phyloP scores from a whole-genome alignment of 345 rosid species.

The Lagerstroemia speciosa region DNA sequence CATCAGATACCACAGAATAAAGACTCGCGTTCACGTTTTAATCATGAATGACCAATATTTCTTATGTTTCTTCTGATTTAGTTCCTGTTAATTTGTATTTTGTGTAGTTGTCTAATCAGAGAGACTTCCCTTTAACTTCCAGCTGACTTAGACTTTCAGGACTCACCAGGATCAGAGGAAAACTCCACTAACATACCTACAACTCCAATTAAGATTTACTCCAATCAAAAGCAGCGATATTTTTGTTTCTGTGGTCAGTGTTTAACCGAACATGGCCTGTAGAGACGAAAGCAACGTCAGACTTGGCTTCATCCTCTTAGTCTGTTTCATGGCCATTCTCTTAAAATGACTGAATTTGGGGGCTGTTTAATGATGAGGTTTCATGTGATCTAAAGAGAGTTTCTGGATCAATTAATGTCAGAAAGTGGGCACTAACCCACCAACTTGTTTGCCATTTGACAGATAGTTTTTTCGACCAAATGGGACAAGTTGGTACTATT shows the following conservation, averaged over 20 bases:
- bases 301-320: neutral
- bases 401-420: slow-evolving; percentile 4
- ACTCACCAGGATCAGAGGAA: neutral
- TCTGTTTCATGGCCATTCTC: neutral
- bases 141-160: neutral
- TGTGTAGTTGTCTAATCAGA: neutral
- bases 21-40: neutral
- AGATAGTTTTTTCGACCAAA: neutral
- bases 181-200: neutral
- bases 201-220: neutral
- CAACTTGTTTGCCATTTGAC: neutral
- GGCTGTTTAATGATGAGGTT: neutral
- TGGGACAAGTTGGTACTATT: neutral
- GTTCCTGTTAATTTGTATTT: neutral
- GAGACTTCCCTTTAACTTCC: neutral
- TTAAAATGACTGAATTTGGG: neutral
- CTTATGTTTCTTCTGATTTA: neutral
- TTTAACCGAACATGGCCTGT: neutral
- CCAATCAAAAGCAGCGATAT: slow-evolving; percentile 2
- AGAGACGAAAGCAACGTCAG: neutral
- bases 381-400: neutral
- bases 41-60: neutral
- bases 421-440: slow-evolving; percentile 3
- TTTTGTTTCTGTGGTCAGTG: slow-evolving; percentile 5
- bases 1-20: neutral